Evolutionary conservation across 1,139 yeast genomes (phyloP), one percentile per base, ranked within the genome.

Genomic region (Spathaspora sp.): DNA sequence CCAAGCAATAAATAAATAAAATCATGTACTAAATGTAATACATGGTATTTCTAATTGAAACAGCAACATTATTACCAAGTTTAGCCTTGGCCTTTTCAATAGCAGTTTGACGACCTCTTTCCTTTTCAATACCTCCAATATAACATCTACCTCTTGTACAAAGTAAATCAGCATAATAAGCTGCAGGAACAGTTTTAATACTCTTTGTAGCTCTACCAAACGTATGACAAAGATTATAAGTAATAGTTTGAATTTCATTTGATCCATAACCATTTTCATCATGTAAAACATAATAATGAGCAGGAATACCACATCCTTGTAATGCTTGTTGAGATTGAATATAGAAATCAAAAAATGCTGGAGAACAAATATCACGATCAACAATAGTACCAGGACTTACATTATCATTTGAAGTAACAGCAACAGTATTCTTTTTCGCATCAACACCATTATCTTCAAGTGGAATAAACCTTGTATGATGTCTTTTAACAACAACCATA

Each of bases 151-250:
- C 54, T 36, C 53, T 43, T 20, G 49, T 51, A 43, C 54, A 51
- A 29, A 51, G 45, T n/a, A 51, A 44, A 39, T 51, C 54, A 4
- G 52, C 52, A 47, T 51, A 48, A 42, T 50, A 51, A 36, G 53
- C 54, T 23, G 54, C 51, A 16, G 53, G 54, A 5, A 48, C 54
- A 37, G 42, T 46, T 39, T 51, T 51, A 18, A 50, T 45, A 43
- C 51, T 47, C 38, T 51, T 51, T 3, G 54, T 51, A 24, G 54
- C 54, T 44, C 54, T 49, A 16, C 54, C 51, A 42, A 51, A 51
- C 7, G 54, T 51, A 33, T 50, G 53, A 39, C 54, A 51, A 11
- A 51, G 41, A 42, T 51, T 47, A 26, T 51, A 51, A 24, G 54
- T 50, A 18, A 51, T 33, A 8, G 42, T 43, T 47, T 51, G 54